Evolutionary conservation across 257 asterid genomes (phyloP).

Genomic region (Plantago major): DNA sequence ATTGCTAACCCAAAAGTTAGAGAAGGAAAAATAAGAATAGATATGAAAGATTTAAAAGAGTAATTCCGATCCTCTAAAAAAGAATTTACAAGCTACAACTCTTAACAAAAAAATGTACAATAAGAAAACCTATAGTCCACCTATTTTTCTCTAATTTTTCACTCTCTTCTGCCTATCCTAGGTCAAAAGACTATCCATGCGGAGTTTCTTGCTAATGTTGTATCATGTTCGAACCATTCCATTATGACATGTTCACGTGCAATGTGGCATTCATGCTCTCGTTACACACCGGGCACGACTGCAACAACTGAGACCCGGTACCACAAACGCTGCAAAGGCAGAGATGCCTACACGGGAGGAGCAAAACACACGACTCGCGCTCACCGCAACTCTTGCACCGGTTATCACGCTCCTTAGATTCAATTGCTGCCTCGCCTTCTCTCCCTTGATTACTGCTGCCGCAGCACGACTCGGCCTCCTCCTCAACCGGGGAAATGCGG

Average conservation of each 20-base stretch:
- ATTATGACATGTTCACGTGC: slow-evolving; percentile 46
- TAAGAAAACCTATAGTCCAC: not conserved
- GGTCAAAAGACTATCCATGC: too few relatives aligned
- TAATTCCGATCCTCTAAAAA: not conserved
- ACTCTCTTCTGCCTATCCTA: not conserved
- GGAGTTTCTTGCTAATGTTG: too few relatives aligned
- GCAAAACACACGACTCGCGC: slow-evolving; percentile 49
- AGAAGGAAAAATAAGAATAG: not conserved
- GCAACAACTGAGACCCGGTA: slow-evolving; percentile 41
- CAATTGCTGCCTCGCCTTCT: not conserved
- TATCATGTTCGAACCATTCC: not conserved
- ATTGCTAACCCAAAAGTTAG: too few relatives aligned
- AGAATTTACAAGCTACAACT: slow-evolving; percentile 7
- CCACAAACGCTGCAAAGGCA: slow-evolving; percentile 51
- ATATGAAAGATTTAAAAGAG: not conserved
- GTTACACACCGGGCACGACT: slow-evolving; percentile 53
- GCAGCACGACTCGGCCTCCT: slow-evolving; percentile 58
- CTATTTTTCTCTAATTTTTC: not conserved
- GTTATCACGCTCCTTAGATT: slow-evolving; percentile 14
- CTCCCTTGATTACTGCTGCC: slow-evolving; percentile 36
- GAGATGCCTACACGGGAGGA: slow-evolving; percentile 70
- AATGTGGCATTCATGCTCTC: slow-evolving; percentile 51
- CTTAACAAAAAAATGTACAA: slow-evolving; percentile 17
- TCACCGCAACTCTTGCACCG: slow-evolving; percentile 50
- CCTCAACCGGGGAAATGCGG: slow-evolving; percentile 25